Conservation (phyloP, 305 asterid species). For the Galium porrigens region DNA sequence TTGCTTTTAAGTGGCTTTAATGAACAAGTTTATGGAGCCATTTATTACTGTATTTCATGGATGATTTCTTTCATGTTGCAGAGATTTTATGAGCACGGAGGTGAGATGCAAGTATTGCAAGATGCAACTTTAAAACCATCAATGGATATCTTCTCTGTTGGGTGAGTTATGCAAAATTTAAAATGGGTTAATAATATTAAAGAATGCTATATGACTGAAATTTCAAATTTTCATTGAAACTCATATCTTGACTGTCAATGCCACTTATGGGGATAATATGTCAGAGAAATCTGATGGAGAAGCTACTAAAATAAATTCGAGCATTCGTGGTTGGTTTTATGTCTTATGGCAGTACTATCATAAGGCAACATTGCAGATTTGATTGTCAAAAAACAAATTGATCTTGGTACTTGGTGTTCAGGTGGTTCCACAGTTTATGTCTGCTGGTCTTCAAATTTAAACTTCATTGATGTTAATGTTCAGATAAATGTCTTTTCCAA, state of each 20-base stretch:
- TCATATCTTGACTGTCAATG: background rate
- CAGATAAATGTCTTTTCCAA: background rate
- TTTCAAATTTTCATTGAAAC: background rate
- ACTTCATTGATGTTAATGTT: background rate
- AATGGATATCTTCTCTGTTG: constrained; percentile 91
- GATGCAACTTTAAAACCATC: constrained; percentile 80
- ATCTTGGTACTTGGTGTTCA: background rate
- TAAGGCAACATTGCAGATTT: background rate
- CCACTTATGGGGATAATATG: background rate
- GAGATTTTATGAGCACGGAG: constrained; percentile 98
- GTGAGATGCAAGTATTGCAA: constrained; percentile 58
- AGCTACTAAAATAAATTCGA: background rate
- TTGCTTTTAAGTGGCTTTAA: background rate
- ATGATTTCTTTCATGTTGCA: constrained; percentile 22
- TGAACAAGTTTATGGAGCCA: background rate
- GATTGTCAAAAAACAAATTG: background rate
- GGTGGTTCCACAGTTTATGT: background rate
- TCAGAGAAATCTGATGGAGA: background rate
- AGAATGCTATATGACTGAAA: background rate
- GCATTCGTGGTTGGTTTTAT: background rate
- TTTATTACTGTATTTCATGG: background rate
- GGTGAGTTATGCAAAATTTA: constrained; percentile 44
- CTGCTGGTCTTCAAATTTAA: background rate
- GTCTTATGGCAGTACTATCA: constrained; percentile 1
- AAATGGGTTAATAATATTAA: constrained; percentile 1